A percentile compares a stretch with the other conserved stretches of the same genome.
phyloP scores from a whole-genome alignment of 2,329 filamentous ascomycete genomes.

The Aspergillus intermedius region DNA sequence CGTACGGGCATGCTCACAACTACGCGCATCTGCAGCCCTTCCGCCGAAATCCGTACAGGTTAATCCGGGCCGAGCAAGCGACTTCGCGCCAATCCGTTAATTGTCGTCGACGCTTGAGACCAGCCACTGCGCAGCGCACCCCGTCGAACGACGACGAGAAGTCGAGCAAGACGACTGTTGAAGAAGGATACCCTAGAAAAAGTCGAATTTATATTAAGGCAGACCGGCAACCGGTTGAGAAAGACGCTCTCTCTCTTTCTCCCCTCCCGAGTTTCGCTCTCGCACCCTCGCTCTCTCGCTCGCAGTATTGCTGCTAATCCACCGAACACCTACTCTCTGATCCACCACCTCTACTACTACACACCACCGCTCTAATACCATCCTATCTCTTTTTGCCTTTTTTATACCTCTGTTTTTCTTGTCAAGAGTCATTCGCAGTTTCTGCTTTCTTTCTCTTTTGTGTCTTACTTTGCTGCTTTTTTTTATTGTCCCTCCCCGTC shows the following conservation, averaged over 20 bases:
- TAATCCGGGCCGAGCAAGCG: slow-evolving; percentile 35
- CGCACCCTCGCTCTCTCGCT: slow-evolving; percentile 2
- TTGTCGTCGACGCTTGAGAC: neutral
- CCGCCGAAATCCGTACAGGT: slow-evolving; percentile 19
- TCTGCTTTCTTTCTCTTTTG: neutral
- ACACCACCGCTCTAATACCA: too few relatives aligned
- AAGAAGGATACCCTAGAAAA: neutral
- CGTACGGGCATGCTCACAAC: slow-evolving; percentile 25
- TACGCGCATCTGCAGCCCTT: slow-evolving; percentile 30
- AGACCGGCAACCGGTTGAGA: slow-evolving; percentile 12
- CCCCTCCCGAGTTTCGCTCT: too few relatives aligned
- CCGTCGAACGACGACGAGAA: slow-evolving; percentile 7
- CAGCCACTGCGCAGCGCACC: slow-evolving; percentile 9
- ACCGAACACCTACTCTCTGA: slow-evolving; percentile 17
- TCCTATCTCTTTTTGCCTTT: too few relatives aligned
- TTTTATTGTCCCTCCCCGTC: neutral
- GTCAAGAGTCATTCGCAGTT: too few relatives aligned
- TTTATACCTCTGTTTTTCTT: too few relatives aligned
- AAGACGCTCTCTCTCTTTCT: slow-evolving; percentile 8
- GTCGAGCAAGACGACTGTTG: neutral
- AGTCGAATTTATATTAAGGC: neutral
- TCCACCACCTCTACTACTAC: slow-evolving; percentile 18
- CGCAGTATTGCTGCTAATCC: too few relatives aligned
- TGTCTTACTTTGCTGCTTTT: neutral
- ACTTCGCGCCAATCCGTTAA: slow-evolving; percentile 21